Evolutionary conservation across 331 rosid species (phyloP), one percentile per base, ranked within the genome.

Genomic region (Acacia pycnantha): DNA sequence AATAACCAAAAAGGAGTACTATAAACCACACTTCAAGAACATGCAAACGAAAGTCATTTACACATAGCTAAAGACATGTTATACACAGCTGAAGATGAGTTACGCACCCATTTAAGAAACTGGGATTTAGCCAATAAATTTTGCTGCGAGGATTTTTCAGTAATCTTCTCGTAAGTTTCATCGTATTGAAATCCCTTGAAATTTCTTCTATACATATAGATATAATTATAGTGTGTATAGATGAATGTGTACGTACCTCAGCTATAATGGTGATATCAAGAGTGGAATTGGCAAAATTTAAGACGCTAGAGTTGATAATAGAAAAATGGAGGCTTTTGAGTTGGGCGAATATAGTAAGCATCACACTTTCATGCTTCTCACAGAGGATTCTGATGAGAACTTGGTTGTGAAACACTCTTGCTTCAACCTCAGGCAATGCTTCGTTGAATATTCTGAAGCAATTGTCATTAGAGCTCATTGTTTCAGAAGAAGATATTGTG

Each of bases 391-490:
- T 79, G 47, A 82, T 54, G 13, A 50, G 71, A 16, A 75, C 41
- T 41, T 82, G 21, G 6, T 76, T 82, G 33, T 54, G 90, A 19
- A 88, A 84, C 6, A 88, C 82, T 83, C 87, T 88, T 46, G 91
- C 89, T 85, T 92, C 90, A 26, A 92, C 75, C 70, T 88, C 87
- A 0, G 91, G 91, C 48, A 86, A 90, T 8, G 61, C 56, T 14
- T 84, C 85, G 22, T 41, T 76, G 73, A 59, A 1, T 43, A 43
- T 8, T 83, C 51, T 29, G 9, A 70, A 37, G 83, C 66, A 37
- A 1, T 37, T 37, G 2, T 53, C 58, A 13, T 53, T 37, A 21
- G 64, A 75, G 41, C 78, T 86, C 27, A 85, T 86, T 6, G 24
- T 51, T 15, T 87, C 84, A 41, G 79, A 61, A 1, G 91, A 85